phyloP scores from a whole-genome alignment of 2,329 filamentous ascomycete species.

The Colletotrichum truncatum region DNA sequence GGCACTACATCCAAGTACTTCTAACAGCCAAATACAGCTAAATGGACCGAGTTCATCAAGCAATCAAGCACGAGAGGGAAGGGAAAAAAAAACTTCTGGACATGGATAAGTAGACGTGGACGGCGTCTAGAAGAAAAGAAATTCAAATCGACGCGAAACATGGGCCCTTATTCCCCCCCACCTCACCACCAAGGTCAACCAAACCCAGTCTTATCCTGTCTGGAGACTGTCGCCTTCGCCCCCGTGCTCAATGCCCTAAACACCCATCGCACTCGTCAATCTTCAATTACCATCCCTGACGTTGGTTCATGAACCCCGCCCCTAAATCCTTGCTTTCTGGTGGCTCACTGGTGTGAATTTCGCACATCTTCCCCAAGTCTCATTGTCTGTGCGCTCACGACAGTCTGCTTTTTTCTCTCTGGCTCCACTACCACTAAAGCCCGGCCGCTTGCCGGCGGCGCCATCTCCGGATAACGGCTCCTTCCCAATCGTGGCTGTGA shows the following conservation, averaged over 20 bases:
- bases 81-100: not conserved
- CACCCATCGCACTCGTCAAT: not conserved
- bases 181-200: constrained; percentile 1
- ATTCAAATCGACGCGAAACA: constrained; percentile 19
- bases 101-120: not conserved
- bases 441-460: not conserved
- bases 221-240: constrained; percentile 24
- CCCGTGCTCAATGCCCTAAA: constrained; percentile 17
- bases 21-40: not conserved
- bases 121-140: constrained; percentile 9
- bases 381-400: constrained; percentile 25
- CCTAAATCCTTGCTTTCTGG: not conserved
- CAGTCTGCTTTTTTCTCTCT: not conserved
- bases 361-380: constrained; percentile 2
- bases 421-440: not conserved
- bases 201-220: constrained; percentile 6
- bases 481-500: constrained; percentile 12
- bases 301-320: not conserved
- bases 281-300: not conserved
- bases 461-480: constrained; percentile 8
- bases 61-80: not conserved
- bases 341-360: constrained; percentile 4
- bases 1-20: not conserved
- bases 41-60: not conserved
- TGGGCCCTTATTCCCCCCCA: constrained; percentile 17